These are phyloP conservation scores for Auxenochlorella pyrenoidosa DNA, from an alignment of 139 green algal species.

Conservation along the genomic window DNA sequence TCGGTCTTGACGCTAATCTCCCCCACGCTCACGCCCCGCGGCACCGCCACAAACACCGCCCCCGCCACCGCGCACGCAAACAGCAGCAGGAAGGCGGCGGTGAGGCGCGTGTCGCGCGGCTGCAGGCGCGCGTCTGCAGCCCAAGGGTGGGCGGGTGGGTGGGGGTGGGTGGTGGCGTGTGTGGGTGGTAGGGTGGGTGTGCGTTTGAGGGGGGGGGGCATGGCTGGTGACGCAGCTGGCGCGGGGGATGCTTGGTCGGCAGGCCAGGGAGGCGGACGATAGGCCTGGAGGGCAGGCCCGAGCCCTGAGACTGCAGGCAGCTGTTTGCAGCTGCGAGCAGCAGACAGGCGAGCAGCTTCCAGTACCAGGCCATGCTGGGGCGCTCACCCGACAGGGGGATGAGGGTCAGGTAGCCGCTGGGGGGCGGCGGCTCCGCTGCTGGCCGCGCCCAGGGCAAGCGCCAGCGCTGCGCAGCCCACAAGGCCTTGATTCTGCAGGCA, in stretches of 20 bases:
- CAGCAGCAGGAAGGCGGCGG: slow-evolving; percentile 53
- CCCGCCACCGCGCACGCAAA: slow-evolving; percentile 57
- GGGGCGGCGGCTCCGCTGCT: slow-evolving; percentile 27
- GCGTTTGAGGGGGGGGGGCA: neutral
- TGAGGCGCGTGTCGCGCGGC: slow-evolving; percentile 46
- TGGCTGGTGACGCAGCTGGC: neutral
- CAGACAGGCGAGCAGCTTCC: no score
- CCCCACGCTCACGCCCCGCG: slow-evolving; percentile 69
- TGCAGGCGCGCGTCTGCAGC: slow-evolving; percentile 44
- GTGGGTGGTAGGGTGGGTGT: no score
- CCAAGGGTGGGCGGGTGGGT: neutral
- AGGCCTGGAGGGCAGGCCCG: no score
- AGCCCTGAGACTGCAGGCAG: no score
- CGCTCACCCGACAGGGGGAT: slow-evolving; percentile 69
- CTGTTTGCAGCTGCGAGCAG: neutral
- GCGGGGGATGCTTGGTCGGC: no score
- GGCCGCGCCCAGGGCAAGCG: neutral
- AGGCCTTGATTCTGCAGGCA: neutral
- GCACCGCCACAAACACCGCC: slow-evolving; percentile 73
- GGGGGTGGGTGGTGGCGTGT: neutral
- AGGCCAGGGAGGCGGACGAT: no score
- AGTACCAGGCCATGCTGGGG: no score
- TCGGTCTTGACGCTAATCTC: slow-evolving; percentile 71
- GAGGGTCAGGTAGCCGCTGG: slow-evolving; percentile 72
- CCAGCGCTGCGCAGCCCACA: neutral